Conservation (phyloP, 495 filamentous ascomycete genomes). For the Podospora australis region DNA sequence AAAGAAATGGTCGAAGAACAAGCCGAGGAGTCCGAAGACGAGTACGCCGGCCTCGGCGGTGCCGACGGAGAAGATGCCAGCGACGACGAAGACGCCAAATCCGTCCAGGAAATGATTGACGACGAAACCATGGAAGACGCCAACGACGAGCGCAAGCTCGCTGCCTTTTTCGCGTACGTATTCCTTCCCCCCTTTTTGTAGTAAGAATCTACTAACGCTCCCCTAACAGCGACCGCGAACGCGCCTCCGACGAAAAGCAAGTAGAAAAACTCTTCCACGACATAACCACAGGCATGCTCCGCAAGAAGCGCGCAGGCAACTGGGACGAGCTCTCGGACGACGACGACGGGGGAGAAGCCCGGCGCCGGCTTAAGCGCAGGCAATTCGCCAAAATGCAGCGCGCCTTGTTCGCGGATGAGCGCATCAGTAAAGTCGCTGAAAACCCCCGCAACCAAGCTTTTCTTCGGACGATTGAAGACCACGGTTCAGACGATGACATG, state of each 20-base stretch:
- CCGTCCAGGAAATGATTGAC: slow-evolving; percentile 82
- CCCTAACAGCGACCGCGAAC: slow-evolving; percentile 53
- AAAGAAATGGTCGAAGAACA: slow-evolving; percentile 86
- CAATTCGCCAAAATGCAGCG: slow-evolving; percentile 91
- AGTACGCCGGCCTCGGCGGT: slow-evolving; percentile 92
- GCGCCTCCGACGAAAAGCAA: slow-evolving; percentile 68
- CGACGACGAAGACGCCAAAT: slow-evolving; percentile 56
- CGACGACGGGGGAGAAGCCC: slow-evolving; percentile 73
- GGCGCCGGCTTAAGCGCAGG: slow-evolving; percentile 71
- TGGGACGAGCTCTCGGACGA: slow-evolving; percentile 80
- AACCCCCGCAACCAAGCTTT: slow-evolving; percentile 90
- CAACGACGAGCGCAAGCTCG: slow-evolving; percentile 70
- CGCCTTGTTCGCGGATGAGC: slow-evolving; percentile 82
- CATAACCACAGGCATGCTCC: slow-evolving; percentile 77
- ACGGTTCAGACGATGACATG: slow-evolving; percentile 68
- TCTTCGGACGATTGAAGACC: slow-evolving; percentile 81
- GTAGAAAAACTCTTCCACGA: slow-evolving; percentile 88
- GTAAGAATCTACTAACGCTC: slow-evolving; percentile 11
- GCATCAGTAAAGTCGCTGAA: slow-evolving; percentile 80
- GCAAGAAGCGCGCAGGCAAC: slow-evolving; percentile 67
- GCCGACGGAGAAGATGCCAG: slow-evolving; percentile 84
- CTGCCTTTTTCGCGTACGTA: slow-evolving; percentile 86
- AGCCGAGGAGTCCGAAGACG: slow-evolving; percentile 95
- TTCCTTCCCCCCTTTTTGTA: neutral
- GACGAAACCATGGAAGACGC: slow-evolving; percentile 61